Evolutionary conservation across 1,139 yeast genomes (phyloP).

Genomic region (Arxiozyma heterogenica): DNA sequence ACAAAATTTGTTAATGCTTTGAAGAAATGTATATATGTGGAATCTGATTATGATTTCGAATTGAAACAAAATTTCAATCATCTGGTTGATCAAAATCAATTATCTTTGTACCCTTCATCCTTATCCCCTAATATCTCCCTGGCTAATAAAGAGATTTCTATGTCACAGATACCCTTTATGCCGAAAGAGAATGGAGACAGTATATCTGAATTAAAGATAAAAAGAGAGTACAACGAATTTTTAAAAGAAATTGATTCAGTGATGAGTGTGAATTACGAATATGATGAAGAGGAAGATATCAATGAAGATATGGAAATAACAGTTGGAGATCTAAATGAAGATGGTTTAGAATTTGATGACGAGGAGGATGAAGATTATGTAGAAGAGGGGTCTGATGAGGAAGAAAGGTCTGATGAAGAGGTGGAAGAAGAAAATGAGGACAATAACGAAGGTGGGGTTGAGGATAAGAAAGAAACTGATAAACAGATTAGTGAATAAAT

Average conservation of each 20-base stretch:
- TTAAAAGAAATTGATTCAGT: slow-evolving; percentile 29
- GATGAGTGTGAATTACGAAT: slow-evolving; percentile 26
- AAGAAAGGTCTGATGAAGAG: slow-evolving; percentile 7
- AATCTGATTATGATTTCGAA: background rate
- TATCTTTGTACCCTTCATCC: background rate
- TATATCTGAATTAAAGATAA: slow-evolving; percentile 11
- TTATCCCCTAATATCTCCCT: background rate
- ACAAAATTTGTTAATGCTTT: slow-evolving; percentile 25
- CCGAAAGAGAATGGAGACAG: slow-evolving; percentile 21
- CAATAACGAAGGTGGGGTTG: slow-evolving; percentile 14
- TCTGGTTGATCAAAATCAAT: background rate
- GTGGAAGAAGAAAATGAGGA: slow-evolving; percentile 13
- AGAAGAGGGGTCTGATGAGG: slow-evolving; percentile 3
- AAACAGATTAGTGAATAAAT: background rate
- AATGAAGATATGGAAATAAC: slow-evolving; percentile 21
- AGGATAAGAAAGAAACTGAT: slow-evolving; percentile 8
- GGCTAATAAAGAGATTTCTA: slow-evolving; percentile 26
- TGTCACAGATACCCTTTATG: slow-evolving; percentile 43
- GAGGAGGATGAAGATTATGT: slow-evolving; percentile 4
- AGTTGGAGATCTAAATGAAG: slow-evolving; percentile 4
- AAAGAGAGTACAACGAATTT: slow-evolving; percentile 16
- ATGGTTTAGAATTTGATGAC: slow-evolving; percentile 4
- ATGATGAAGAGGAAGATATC: slow-evolving; percentile 26
- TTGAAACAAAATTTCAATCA: background rate
- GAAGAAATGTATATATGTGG: slow-evolving; percentile 22